Evolutionary conservation across 805 yeast species (phyloP), one percentile per base, ranked within the genome.

Genomic region (Saccharomycopsis fodiens): DNA sequence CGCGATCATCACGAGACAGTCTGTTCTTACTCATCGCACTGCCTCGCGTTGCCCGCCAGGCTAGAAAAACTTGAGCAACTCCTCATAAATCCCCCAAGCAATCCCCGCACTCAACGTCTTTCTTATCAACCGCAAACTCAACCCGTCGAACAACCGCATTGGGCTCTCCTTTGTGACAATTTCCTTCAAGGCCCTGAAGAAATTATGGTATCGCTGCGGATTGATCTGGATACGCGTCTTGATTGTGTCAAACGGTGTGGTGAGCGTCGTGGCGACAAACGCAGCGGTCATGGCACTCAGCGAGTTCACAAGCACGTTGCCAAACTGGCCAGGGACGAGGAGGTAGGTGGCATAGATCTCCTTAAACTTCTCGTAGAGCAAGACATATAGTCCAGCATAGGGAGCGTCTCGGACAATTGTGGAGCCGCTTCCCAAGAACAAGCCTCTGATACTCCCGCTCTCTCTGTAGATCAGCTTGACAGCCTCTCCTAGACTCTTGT

Each of bases 1-100:
- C n/a, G n/a, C n/a, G n/a, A n/a, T n/a, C n/a, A n/a, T n/a, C n/a
- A n/a, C n/a, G n/a, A n/a, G n/a, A n/a, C n/a, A n/a, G n/a, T n/a
- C n/a, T n/a, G n/a, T n/a, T n/a, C n/a, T n/a, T n/a, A n/a, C n/a
- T n/a, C n/a, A n/a, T n/a, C n/a, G n/a, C n/a, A n/a, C n/a, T n/a
- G n/a, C n/a, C n/a, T n/a, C n/a, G n/a, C n/a, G n/a, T n/a, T n/a
- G n/a, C n/a, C n/a, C n/a, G n/a, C n/a, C n/a, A n/a, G 7, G 15
- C 36, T 41, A 48, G 19, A 48, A 40, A 8, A 39, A 13, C 25
- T 68, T 70, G 34, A 91, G 74, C 45, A 91, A 65, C 59, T 93
- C 97, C 62, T 93, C 98, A 60, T 91, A 93, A 20, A 93, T 81
- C 48, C 96, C 86, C 98, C 98, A 93, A 41, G 96, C 88, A 50